Conservation (phyloP, 192 early-diverging fungal species). For the Backusella mclennaniae region DNA sequence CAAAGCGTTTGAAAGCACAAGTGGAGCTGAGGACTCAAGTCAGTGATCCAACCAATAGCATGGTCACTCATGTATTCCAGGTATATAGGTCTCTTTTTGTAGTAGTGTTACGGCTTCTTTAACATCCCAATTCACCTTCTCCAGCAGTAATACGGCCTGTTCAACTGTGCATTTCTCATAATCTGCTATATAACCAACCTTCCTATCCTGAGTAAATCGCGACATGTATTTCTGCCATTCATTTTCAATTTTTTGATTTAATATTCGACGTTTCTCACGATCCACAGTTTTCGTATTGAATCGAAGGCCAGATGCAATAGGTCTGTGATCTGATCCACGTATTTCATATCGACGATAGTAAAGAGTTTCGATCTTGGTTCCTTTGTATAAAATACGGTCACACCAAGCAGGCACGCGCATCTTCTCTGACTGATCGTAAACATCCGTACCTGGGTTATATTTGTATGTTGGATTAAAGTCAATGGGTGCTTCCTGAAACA, state of each 20-base stretch:
- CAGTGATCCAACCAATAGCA: no score
- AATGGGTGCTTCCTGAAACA: constrained; percentile 77
- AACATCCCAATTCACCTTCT: neutral
- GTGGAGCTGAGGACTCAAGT: no score
- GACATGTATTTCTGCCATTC: constrained; percentile 37
- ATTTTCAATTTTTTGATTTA: constrained; percentile 48
- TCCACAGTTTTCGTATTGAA: constrained; percentile 59
- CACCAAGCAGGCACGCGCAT: constrained; percentile 93
- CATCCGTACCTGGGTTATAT: constrained; percentile 80
- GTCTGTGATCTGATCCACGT: constrained; percentile 81
- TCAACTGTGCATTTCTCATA: neutral
- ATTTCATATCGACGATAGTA: constrained; percentile 71
- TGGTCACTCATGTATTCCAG: no score
- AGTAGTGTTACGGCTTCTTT: neutral
- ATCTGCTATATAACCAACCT: neutral
- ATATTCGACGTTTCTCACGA: constrained; percentile 42
- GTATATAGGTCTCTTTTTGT: neutral
- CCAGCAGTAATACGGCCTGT: neutral
- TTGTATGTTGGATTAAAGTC: constrained; percentile 96
- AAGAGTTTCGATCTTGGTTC: constrained; percentile 22
- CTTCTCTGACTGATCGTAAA: constrained; percentile 93
- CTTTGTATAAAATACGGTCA: constrained; percentile 84
- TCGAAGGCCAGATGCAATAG: constrained; percentile 71
- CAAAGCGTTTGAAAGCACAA: no score
- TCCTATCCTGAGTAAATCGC: neutral